phyloP scores from a whole-genome alignment of 495 filamentous ascomycete genomes.

The Cercophora samala region DNA sequence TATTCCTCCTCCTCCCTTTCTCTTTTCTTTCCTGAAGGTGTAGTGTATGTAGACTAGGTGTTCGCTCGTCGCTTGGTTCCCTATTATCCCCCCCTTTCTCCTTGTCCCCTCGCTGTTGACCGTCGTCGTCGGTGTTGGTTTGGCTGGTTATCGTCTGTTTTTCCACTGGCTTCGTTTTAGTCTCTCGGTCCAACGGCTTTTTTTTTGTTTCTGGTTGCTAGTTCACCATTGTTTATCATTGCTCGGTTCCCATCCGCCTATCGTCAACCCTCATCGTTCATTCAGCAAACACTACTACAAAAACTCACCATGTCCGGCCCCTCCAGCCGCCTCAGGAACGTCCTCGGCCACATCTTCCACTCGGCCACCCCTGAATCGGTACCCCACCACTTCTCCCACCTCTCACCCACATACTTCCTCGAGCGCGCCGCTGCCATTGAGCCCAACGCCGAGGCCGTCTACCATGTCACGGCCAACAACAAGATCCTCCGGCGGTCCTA shows the following conservation, averaged over 20 bases:
- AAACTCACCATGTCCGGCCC: slow-evolving; percentile 42
- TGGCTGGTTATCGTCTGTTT: neutral
- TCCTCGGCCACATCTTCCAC: slow-evolving; percentile 59
- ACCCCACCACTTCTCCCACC: slow-evolving; percentile 67
- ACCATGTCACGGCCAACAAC: slow-evolving; percentile 80
- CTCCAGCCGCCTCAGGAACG: slow-evolving; percentile 48
- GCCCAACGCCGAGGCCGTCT: slow-evolving; percentile 81
- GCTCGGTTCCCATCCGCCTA: neutral
- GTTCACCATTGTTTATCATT: neutral
- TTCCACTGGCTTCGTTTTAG: neutral
- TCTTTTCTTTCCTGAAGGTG: neutral
- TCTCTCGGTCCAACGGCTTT: neutral
- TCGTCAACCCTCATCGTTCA: neutral
- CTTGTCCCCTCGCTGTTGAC: neutral
- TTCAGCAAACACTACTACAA: no score
- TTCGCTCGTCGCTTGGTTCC: neutral
- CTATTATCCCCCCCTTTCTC: neutral
- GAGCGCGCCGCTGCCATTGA: slow-evolving; percentile 86
- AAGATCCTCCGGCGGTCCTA: slow-evolving; percentile 70
- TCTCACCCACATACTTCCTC: slow-evolving; percentile 88
- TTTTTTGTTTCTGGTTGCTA: neutral
- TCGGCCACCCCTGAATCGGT: slow-evolving; percentile 29
- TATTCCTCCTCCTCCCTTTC: neutral
- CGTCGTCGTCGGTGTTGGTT: neutral
- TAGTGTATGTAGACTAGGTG: no score